phyloP scores from a whole-genome alignment of 257 asterid species.

The Solanum microdontum region DNA sequence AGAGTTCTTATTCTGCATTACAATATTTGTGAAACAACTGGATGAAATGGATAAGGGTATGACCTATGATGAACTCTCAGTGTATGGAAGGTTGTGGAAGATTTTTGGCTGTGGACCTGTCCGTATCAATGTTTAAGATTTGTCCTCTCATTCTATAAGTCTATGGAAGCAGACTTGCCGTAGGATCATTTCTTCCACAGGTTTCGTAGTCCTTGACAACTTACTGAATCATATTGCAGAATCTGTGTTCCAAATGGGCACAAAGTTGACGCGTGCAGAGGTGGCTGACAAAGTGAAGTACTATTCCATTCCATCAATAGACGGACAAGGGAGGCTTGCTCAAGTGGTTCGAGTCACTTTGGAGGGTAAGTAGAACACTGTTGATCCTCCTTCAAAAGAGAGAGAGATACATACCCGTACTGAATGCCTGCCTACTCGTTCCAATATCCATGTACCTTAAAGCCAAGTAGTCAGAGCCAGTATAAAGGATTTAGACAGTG shows the following conservation, averaged over 20 bases:
- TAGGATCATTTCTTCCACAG: not conserved
- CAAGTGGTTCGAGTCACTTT: not conserved
- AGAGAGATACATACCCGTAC: not conserved
- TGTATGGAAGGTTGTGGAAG: slow-evolving; percentile 76
- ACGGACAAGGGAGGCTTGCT: not conserved
- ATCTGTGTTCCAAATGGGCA: slow-evolving; percentile 85
- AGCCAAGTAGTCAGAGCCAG: not conserved
- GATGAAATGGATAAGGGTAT: slow-evolving; percentile 95
- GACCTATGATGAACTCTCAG: slow-evolving; percentile 83
- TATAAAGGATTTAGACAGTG: not conserved
- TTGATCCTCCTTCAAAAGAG: too few species aligned
- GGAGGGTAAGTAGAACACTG: not conserved
- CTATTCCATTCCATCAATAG: slow-evolving; percentile 83
- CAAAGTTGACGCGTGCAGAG: slow-evolving; percentile 53
- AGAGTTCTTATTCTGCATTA: not conserved
- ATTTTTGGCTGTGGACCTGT: slow-evolving; percentile 80
- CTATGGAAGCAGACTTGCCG: not conserved
- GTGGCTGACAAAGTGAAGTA: slow-evolving; percentile 81
- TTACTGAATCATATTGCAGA: slow-evolving; percentile 25
- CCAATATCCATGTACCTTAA: too few species aligned
- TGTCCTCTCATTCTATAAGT: not conserved
- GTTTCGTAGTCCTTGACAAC: not conserved
- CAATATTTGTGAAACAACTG: slow-evolving; percentile 32
- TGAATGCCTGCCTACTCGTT: not conserved
- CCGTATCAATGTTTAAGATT: slow-evolving; percentile 91